phyloP scores from a whole-genome alignment of 2,329 filamentous ascomycete genomes.

The Tympanopsis confertula region DNA sequence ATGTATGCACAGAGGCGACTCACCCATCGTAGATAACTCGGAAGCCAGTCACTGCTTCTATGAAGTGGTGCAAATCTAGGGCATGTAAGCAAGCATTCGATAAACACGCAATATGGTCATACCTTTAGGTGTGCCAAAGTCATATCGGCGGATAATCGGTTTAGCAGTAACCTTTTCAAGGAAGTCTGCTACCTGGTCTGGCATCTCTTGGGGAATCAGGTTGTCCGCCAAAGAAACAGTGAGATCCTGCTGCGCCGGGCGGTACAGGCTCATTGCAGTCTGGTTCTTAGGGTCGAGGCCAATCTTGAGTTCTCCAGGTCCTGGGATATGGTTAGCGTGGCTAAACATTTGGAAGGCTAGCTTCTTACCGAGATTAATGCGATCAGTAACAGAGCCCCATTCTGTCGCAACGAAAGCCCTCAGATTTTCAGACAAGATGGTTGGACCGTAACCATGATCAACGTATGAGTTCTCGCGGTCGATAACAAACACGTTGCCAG shows the following conservation, averaged over 20 bases:
- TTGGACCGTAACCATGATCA: constrained; percentile 31
- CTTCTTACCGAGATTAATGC: constrained; percentile 32
- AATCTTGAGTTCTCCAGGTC: constrained; percentile 27
- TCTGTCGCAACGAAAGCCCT: constrained; percentile 39
- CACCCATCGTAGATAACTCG: constrained; percentile 31
- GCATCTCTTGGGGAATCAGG: constrained; percentile 23
- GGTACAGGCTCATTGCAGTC: constrained; percentile 30
- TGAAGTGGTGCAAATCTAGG: constrained; percentile 41
- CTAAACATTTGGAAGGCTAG: background rate
- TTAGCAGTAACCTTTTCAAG: constrained; percentile 29
- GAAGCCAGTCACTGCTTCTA: constrained; percentile 45
- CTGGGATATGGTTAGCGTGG: constrained; percentile 10
- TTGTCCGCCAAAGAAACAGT: constrained; percentile 38
- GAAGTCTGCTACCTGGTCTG: constrained; percentile 32
- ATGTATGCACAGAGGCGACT: background rate
- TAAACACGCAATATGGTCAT: background rate
- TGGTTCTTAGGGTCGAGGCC: constrained; percentile 21
- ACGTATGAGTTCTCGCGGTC: constrained; percentile 32
- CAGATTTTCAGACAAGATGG: constrained; percentile 39
- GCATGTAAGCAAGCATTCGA: background rate
- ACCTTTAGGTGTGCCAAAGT: constrained; percentile 18
- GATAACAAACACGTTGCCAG: constrained; percentile 23
- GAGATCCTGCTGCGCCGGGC: constrained; percentile 40
- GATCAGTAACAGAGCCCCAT: constrained; percentile 43
- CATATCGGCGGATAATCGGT: constrained; percentile 37